Conservation (phyloP, 2,329 filamentous ascomycete genomes). For the Botrytis sinoallii region DNA sequence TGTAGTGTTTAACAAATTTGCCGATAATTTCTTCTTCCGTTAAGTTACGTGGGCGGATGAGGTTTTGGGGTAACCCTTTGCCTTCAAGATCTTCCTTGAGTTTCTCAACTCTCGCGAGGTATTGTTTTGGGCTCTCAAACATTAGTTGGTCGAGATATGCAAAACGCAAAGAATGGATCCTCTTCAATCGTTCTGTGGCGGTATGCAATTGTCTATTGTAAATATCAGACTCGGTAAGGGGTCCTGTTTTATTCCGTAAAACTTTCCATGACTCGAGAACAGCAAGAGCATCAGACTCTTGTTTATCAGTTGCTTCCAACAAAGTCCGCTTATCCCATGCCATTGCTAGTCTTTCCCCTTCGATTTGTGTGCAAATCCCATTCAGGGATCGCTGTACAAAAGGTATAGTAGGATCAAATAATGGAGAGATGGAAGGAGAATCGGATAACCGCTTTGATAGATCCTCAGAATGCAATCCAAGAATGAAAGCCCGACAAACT, state of each 20-base stretch:
- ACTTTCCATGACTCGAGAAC: conserved; percentile 47
- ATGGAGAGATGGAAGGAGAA: conserved; percentile 47
- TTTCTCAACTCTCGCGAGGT: conserved; percentile 46
- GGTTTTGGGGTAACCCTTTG: conserved; percentile 18
- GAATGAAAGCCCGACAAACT: conserved; percentile 52
- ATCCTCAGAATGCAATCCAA: conserved; percentile 48
- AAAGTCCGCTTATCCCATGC: conserved; percentile 43
- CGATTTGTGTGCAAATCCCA: conserved; percentile 52
- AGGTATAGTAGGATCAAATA: conserved; percentile 34
- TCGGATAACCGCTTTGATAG: conserved; percentile 46
- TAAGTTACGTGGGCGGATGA: conserved; percentile 17
- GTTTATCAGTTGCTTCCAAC: conserved; percentile 39
- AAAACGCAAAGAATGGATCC: conserved; percentile 52
- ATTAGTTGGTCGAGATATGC: conserved; percentile 52
- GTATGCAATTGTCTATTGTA: conserved; percentile 54
- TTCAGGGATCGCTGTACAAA: conserved; percentile 46
- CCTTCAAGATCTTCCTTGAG: conserved; percentile 41
- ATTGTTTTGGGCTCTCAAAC: conserved; percentile 50
- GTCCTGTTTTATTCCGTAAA: conserved; percentile 38
- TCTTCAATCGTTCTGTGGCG: conserved; percentile 49
- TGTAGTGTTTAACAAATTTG: conserved; percentile 46
- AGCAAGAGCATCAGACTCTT: conserved; percentile 40
- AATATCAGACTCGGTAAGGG: conserved; percentile 44
- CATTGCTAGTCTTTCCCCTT: conserved; percentile 54
- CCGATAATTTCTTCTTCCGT: conserved; percentile 28